Evolutionary conservation across 805 yeast genomes (phyloP), one percentile per base, ranked within the genome.

Genomic region (Cyberlindnera maritima): DNA sequence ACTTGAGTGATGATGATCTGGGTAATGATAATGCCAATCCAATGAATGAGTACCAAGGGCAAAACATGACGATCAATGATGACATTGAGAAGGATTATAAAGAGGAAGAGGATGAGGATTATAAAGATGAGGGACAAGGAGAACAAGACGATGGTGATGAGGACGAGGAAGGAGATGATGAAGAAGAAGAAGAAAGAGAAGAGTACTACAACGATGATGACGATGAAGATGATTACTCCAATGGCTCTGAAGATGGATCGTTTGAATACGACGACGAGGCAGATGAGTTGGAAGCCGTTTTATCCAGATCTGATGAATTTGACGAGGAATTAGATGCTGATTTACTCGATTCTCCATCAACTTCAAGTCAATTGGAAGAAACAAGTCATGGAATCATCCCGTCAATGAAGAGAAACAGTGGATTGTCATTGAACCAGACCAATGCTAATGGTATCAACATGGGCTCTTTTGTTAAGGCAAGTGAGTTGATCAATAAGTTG

Each of bases 1-100:
- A 82, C 47, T 68, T 79, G 37, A 76, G 81, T 39, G 88, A 81
- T 44, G 65, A 62, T 8, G 70, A 61, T 2, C 61, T 36, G 50
- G 62, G 71, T 17, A 23, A 39, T 7, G 15, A 28, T 20, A 44
- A 47, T 36, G 43, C 45, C 12, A 53, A 49, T 7, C 47, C 52
- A 21, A 38, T 36, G 39, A 50, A 52, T 32, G 50, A 48, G 43
- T 25, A 43, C 36, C 49, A 46, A 8, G 12, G 18, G 1, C 19
- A 18, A 6, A 35, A 42, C 17, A 42, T 42, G 13, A 47, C 50
- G 9, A 47, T 47, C 20, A 42, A 53, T 35, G 59, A 53, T 38
- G 61, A 55, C 34, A 26, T 48, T 20, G 50, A 53, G 23, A 44
- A 56, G 45, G 55, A 51, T 34, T 52, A 51, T 15, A 46, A 44